These are phyloP conservation scores for Pseudoneurospora amorphoporcata DNA, from an alignment of 495 filamentous ascomycete species.

Conservation along the genomic window DNA sequence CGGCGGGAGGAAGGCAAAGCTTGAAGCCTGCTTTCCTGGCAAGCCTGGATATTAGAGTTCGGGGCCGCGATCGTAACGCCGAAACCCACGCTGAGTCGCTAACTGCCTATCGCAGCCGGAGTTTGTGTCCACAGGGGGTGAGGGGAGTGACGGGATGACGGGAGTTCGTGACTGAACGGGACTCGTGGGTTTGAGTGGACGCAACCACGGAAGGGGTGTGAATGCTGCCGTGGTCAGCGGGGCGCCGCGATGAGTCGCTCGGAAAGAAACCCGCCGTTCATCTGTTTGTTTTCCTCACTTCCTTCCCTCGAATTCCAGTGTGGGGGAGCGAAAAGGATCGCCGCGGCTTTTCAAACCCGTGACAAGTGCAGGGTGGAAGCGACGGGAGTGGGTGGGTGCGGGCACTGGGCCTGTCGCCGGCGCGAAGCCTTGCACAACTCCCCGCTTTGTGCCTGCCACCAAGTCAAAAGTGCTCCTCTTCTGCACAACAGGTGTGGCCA, in stretches of 20 bases:
- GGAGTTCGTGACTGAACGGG: background rate
- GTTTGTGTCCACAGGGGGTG: background rate
- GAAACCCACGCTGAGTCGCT: background rate
- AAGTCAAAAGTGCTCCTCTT: background rate
- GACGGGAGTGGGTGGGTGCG: background rate
- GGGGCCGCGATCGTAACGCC: background rate
- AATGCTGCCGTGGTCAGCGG: background rate
- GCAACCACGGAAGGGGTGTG: background rate
- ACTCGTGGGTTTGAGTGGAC: background rate
- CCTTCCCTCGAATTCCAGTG: background rate
- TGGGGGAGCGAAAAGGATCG: background rate
- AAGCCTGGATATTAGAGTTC: background rate
- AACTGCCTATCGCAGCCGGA: background rate
- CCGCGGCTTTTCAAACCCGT: background rate
- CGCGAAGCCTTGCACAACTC: background rate
- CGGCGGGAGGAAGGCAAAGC: background rate
- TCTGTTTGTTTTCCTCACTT: background rate
- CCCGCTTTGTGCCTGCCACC: background rate
- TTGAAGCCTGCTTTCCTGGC: background rate
- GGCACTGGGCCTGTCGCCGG: background rate
- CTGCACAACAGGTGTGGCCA: background rate
- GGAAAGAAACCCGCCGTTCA: background rate
- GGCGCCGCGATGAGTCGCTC: background rate
- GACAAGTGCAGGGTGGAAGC: background rate
- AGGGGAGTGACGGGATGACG: background rate